Evolutionary conservation across 768 basidiomycete genomes (phyloP), one percentile per base, ranked within the genome.

Genomic region (Trametes villosa): DNA sequence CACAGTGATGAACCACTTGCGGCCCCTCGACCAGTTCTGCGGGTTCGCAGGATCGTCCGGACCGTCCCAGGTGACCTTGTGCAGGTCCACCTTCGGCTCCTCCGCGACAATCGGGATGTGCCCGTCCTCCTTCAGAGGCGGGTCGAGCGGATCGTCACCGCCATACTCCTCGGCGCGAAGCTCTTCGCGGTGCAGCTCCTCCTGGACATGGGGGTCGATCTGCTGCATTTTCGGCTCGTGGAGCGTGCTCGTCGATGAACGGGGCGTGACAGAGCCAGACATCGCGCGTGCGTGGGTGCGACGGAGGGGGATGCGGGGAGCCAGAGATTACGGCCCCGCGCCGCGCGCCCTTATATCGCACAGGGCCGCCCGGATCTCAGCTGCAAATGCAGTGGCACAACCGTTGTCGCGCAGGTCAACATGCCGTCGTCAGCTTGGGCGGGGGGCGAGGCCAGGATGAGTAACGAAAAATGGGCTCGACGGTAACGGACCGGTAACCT

Each of bases 41-140:
- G 86, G 86, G 63, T 87, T 87, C 24, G 64, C 65, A 11, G 77
- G 81, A 68, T 87, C 86, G 65, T 81, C 67, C 0, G 81, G 79
- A 0, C 82, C 83, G 65, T 83, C 82, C 84, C 83, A 87, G 11
- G 69, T 73, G 9, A 86, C 81, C 64, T 70, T 61, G 58, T 65
- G 53, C 0, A 69, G 67, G 34, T 68, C 65, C 58, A 3, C 18
- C 45, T 56, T 53, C n/a, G n/a, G n/a, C n/a, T 62, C 52, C 9
- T 60, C 57, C 18, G 11, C 22, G 12, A 42, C 12, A 15, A 59
- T 24, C 4, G 63, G 63, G 15, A 62, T 58, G 24, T 47, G 17
- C 51, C 45, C 24, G 20, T 40, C 59, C 53, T 55, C 57, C 58
- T 62, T 71, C 3, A 67, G 62, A 1, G 63, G 52, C 1, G 73